phyloP scores from a whole-genome alignment of 73 alveolate genomes.

The Halteria grandinella region DNA sequence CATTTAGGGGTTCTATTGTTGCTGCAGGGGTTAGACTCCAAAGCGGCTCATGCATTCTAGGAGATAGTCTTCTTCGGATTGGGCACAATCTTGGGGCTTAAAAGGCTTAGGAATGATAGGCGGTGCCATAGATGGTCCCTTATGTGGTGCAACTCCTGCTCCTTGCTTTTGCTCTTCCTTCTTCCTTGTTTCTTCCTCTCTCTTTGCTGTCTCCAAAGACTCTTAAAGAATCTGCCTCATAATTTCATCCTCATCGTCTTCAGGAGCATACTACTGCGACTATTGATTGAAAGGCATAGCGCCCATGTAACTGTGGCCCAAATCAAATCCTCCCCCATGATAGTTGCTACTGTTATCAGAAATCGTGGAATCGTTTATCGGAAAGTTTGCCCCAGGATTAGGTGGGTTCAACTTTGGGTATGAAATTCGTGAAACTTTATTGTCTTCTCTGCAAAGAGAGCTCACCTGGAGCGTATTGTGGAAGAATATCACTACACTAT shows the following conservation, averaged over 20 bases:
- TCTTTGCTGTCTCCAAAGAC: constrained; percentile 12
- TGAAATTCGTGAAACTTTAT: not conserved
- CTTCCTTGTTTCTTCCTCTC: constrained; percentile 23
- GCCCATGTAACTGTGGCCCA: not conserved
- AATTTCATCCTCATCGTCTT: constrained; percentile 46
- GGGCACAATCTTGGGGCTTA: too few relatives aligned
- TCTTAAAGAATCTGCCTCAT: constrained; percentile 26
- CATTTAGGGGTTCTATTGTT: too few relatives aligned
- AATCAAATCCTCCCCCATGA: not conserved
- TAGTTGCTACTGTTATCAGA: not conserved
- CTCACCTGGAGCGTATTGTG: constrained; percentile 50
- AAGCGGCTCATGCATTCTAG: too few relatives aligned
- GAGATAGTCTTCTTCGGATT: too few relatives aligned
- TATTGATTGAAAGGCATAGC: not conserved
- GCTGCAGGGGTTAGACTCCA: too few relatives aligned
- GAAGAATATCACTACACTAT: constrained; percentile 65
- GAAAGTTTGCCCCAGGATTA: not conserved
- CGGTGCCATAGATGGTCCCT: too few relatives aligned
- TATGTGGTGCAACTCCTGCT: too few relatives aligned
- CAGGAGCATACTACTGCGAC: constrained; percentile 8
- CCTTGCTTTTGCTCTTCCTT: too few relatives aligned
- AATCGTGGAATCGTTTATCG: constrained; percentile 30
- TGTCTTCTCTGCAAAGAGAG: constrained; percentile 13
- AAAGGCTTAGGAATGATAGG: too few relatives aligned
- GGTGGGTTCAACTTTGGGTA: not conserved